Base-by-base conservation (phyloP, 192 early-diverging fungal genomes). In the Coemansia asiatica region DNA sequence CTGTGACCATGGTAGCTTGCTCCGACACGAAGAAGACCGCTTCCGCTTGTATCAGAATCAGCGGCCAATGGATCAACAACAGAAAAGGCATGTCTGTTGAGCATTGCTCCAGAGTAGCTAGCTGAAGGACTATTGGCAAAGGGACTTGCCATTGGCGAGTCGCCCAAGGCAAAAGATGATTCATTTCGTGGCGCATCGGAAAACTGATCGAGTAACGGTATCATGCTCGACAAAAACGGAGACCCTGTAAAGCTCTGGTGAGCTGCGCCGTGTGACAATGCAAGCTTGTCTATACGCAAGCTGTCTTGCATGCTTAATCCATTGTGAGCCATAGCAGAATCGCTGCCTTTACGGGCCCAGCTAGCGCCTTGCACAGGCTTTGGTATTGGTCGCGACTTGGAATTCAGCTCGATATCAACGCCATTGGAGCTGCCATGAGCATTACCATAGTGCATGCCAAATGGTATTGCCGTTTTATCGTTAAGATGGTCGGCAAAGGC, bases 181-280 rank as follows among this genome's bases (percentile, higher is more conserved):
- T 68, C 70, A 26, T 59, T 62, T 35, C 75, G 70, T 16, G 56
- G 33, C 15, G 60, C 15, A 26, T 75, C 73, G 26, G 54, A 66
- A 58, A 69, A 82, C 49, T 82, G 74, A 53, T 82, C 79, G 40
- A 82, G 67, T 51, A 82, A 63, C 28, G 79, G 79, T 22, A 82
- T 82, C 3, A 75, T 76, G 56, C 74, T 71, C 1, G 79, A 67
- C 60, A 73, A 18, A 44, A 76, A 82, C 58, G 74, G 75, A 47
- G 79, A 74, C 21, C 72, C 69, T 8, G 66, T 65, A 66, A 81
- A 75, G 46, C 61, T 59, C 58, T 75, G 72, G 22, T 74, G 72
- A 22, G 68, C 69, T 21, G 66, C 66, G 40, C 72, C 60, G 33
- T 81, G 72, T 28, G 78, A 75, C 40, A 81, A 15, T 0, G 78